These are phyloP conservation scores for Aspergillus vadensis DNA, from an alignment of 2,329 filamentous ascomycete species.

Conservation along the genomic window DNA sequence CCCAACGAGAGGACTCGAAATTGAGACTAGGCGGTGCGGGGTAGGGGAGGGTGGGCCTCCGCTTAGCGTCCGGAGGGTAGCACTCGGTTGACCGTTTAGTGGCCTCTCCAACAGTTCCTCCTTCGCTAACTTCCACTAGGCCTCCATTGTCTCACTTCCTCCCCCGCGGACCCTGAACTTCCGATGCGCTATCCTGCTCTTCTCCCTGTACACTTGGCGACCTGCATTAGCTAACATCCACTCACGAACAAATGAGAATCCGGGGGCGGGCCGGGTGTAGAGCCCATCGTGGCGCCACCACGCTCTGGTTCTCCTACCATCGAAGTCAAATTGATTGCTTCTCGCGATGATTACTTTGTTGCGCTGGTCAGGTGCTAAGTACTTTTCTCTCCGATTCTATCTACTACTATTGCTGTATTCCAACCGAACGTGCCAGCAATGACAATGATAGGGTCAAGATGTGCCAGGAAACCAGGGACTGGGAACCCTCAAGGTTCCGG, in stretches of 20 bases:
- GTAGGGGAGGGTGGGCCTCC: neutral
- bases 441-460: neutral
- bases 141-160: neutral
- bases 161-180: neutral
- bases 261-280: conserved; percentile 24
- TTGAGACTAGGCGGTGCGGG: neutral
- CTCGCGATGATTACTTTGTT: neutral
- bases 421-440: neutral
- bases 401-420: neutral
- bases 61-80: neutral
- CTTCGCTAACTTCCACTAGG: neutral
- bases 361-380: neutral
- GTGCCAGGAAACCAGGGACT: neutral
- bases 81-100: neutral
- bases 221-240: neutral
- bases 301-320: conserved; percentile 4
- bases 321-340: conserved; percentile 16
- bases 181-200: neutral
- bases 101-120: neutral
- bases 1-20: neutral
- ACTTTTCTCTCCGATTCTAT: neutral
- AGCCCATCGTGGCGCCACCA: neutral
- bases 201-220: too few species aligned
- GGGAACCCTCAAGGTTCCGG: neutral
- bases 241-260: conserved; percentile 26